Evolutionary conservation across 169 alveolate species (phyloP), one percentile per base, ranked within the genome.

Genomic region (Cryptosporidium canis): DNA sequence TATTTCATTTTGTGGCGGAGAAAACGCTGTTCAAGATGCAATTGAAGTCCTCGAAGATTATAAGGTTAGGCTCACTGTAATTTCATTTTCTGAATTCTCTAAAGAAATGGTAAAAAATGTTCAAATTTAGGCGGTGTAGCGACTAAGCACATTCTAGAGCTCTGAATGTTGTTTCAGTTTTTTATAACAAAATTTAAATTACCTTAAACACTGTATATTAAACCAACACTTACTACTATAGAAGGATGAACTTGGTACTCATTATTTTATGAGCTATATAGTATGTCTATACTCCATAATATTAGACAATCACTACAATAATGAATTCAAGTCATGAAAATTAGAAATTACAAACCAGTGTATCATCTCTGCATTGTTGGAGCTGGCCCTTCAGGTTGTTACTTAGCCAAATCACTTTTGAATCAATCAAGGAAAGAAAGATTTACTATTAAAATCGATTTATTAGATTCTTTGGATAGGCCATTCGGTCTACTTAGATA

Each of bases 351-450:
- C 27, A 33, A 41, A 39, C 29, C 44, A 16, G 29, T 58, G 29
- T 58, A 58, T 58, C 35, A 43, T 11, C 12, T 77, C 5, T 77
- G 87, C 24, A 77, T 77, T 44, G 72, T 77, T 11, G 87, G 87
- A 21, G 65, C 87, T 53, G 87, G 87, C 8, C 87, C 87, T 24
- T 77, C 87, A 27, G 87, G 87, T 5, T 77, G 87, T 58, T 77
- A 77, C 41, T 11, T 77, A 18, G 87, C 87, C 27, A 77, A 61
- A 35, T 55, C 64, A 11, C n/a, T 77, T 2, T 16, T 77, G 4
- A 61, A 12, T 12, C 16, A 44, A 43, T 77, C 87, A 0, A 35
- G 21, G 35, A 77, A 55, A 2, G 58, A 77, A n/a, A 63, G 44
- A 6, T 35, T 77, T 56, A 9, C 35, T 12, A 37, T 77, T 35